Evolutionary conservation across 495 filamentous ascomycete species (phyloP), one percentile per base, ranked within the genome.

Genomic region (Margaritispora aquatica): DNA sequence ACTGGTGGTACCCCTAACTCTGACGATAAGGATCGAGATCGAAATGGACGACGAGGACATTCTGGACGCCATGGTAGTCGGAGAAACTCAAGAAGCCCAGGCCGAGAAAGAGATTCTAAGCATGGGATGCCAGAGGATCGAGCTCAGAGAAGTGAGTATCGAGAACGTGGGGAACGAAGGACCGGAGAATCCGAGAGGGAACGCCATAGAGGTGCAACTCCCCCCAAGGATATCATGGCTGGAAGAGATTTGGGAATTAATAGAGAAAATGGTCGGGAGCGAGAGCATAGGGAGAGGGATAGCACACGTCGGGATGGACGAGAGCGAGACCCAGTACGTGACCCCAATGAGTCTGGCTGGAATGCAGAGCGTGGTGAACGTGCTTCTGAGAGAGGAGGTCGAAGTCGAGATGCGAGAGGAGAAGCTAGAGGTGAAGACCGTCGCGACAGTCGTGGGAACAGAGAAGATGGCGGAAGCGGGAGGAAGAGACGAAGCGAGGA

Each of bases 401-500:
- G 63, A 48, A 58, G 60, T 21, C 59, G 60, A 51, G 60, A 61
- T 23, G 29, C 51, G n/a, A 60, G 63, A 57, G 60, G 50, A 15
- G 56, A 54, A 15, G 27, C 15, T 15, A 26, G 57, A n/a, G 51
- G 54, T 15, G 58, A 61, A 34, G 62, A 65, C 13, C 53, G 63
- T 34, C 62, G 60, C 10, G 60, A 65, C 46, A 47, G 23, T 24
- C 59, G 65, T 10, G 57, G 60, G 8, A 57, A 27, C n/a, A 61
- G 62, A 57, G 60, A 55, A 11, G 65, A 60, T n/a, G 54, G 47
- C 2, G 38, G 38, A 44, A 31, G 36, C 0, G 36, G 60, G 23
- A 69, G 71, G 29, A 76, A 75, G 65, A 64, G 73, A 46, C 70
- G 67, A 51, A 72, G 68, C 34, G 74, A 75, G 46, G 74, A 73